A percentile compares a stretch with the other conserved stretches of the same genome.
Conservation (phyloP, 768 basidiomycete species). For the Paxillus rubicundulus region DNA sequence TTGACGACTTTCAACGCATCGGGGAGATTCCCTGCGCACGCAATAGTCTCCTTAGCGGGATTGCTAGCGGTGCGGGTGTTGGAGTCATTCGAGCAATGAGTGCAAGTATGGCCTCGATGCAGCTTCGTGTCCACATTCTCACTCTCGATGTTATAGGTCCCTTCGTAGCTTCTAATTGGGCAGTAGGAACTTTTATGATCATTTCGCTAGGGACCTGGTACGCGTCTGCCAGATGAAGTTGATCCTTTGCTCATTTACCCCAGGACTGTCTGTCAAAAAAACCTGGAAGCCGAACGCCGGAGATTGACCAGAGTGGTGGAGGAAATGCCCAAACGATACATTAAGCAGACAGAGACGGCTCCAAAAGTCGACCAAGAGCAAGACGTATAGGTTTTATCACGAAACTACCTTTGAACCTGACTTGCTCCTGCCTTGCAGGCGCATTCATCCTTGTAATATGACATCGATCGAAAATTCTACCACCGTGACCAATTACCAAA, state of each 20-base stretch:
- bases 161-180: constrained; percentile 75
- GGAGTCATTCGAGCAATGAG: constrained; percentile 71
- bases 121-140: constrained; percentile 2
- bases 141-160: constrained; percentile 36
- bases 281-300: constrained; percentile 51
- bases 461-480: background rate
- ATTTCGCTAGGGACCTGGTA: constrained; percentile 72
- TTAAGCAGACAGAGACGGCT: constrained; percentile 39
- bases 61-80: constrained; percentile 75
- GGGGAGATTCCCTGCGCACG: constrained; percentile 75
- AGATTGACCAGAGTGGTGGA: constrained; percentile 58
- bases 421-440: background rate
- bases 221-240: constrained; percentile 23
- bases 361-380: constrained; percentile 7
- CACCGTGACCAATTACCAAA: constrained; percentile 46
- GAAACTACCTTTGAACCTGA: background rate
- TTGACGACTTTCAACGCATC: constrained; percentile 57
- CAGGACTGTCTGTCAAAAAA: constrained; percentile 66
- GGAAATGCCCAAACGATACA: constrained; percentile 53
- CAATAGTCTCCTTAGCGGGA: constrained; percentile 71
- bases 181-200: constrained; percentile 66
- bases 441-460: background rate
- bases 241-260: constrained; percentile 10
- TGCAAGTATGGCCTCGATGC: constrained; percentile 45
- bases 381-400: background rate